phyloP scores from a whole-genome alignment of 2,329 filamentous ascomycete genomes.

The Hansfordia pulvinata region DNA sequence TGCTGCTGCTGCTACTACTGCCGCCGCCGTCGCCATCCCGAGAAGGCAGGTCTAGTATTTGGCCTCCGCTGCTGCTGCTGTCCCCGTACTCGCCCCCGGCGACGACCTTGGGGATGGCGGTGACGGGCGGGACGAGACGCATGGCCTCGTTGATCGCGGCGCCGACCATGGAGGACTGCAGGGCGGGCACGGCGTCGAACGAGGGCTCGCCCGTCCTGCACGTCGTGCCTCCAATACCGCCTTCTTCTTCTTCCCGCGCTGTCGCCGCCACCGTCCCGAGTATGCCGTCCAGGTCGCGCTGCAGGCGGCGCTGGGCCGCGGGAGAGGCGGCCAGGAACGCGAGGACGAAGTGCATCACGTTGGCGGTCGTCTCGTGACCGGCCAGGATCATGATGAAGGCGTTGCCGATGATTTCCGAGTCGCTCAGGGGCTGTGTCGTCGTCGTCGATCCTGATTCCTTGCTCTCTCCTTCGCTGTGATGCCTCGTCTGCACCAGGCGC shows the following conservation, averaged over 20 bases:
- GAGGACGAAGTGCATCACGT: conserved; percentile 58
- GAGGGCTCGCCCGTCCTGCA: too few relatives aligned
- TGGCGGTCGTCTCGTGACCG: conserved; percentile 72
- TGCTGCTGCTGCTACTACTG: not conserved
- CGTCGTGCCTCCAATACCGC: too few relatives aligned
- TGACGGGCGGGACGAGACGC: conserved; percentile 57
- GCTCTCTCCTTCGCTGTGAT: conserved; percentile 13
- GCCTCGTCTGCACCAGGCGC: conserved; percentile 30
- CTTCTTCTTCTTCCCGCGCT: conserved; percentile 58
- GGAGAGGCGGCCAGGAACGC: conserved; percentile 55
- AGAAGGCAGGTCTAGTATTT: too few relatives aligned
- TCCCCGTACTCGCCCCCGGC: conserved; percentile 33
- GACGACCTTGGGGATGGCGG: conserved; percentile 58
- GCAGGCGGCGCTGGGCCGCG: conserved; percentile 48
- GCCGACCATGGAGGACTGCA: conserved; percentile 57
- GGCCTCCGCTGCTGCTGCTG: conserved; percentile 45
- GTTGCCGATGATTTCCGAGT: conserved; percentile 59
- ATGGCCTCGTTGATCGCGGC: conserved; percentile 70
- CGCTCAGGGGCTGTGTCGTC: too few relatives aligned
- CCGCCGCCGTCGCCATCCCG: too few relatives aligned
- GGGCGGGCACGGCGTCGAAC: conserved; percentile 47
- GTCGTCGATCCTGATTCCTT: too few relatives aligned
- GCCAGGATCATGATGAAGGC: conserved; percentile 57
- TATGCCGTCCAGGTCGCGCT: conserved; percentile 54
- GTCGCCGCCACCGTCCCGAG: conserved; percentile 42